Evolutionary conservation across 163 green algal species (phyloP).

Genomic region (Volvox carteri): DNA sequence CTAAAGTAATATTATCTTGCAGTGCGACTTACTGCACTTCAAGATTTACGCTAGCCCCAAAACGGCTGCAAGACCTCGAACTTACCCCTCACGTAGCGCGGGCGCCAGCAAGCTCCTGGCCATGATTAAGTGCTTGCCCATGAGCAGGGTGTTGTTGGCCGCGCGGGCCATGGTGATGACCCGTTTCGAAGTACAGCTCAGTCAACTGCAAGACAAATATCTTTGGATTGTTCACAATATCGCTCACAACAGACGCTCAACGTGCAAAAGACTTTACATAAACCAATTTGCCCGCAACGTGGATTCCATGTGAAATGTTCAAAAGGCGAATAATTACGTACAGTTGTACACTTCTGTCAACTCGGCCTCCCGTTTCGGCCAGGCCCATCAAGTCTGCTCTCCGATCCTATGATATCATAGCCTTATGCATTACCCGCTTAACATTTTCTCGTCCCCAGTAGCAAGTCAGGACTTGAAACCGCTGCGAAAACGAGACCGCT

Average conservation of each 20-base stretch:
- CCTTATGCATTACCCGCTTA: no score
- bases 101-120: background rate
- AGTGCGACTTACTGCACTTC: background rate
- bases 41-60: background rate
- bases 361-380: no score
- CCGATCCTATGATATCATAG: no score
- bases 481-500: no score
- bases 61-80: background rate
- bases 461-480: no score
- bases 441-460: no score
- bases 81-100: slow-evolving; percentile 6
- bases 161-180: background rate
- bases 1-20: no score
- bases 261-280: no score
- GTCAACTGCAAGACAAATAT: background rate
- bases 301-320: background rate
- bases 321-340: background rate
- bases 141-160: background rate
- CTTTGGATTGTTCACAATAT: no score
- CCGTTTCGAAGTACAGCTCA: background rate
- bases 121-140: background rate
- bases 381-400: no score
- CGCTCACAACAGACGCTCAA: no score
- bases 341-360: background rate
- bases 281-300: no score